phyloP scores from a whole-genome alignment of 345 rosid species.

The Salix koriyanagi region DNA sequence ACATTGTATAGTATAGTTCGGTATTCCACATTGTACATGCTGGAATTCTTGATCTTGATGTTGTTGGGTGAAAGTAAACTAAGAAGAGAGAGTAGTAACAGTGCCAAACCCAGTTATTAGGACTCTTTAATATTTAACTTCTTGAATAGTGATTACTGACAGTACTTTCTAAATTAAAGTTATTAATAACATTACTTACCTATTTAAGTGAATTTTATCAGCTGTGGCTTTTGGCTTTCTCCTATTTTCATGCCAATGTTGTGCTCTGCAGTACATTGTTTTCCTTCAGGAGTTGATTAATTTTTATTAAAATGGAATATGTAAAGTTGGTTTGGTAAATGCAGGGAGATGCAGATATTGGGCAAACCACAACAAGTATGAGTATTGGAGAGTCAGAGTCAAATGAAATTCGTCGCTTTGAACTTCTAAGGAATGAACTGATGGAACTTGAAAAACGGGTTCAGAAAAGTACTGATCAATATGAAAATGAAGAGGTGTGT shows the following conservation, averaged over 20 bases:
- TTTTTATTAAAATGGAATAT: constrained; percentile 10
- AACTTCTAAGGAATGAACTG: constrained; percentile 75
- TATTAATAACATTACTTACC: neutral
- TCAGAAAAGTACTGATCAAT: constrained; percentile 62
- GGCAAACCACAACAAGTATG: constrained; percentile 30
- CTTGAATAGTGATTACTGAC: neutral
- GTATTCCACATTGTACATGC: neutral
- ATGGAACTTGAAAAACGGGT: constrained; percentile 92
- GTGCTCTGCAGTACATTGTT: neutral
- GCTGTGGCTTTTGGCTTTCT: neutral
- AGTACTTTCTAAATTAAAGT: neutral
- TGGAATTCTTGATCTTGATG: neutral
- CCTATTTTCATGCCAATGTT: neutral
- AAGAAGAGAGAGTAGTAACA: neutral
- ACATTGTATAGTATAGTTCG: neutral
- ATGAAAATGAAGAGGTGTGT: constrained; percentile 63
- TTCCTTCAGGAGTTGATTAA: neutral
- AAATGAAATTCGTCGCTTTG: constrained; percentile 69
- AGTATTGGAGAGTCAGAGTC: constrained; percentile 44
- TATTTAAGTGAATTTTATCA: neutral
- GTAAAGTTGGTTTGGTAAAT: constrained; percentile 17
- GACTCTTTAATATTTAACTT: neutral
- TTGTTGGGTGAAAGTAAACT: neutral
- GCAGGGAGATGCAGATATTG: constrained; percentile 51
- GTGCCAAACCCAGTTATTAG: neutral